phyloP scores from a whole-genome alignment of 1,284 basidiomycete species.

The Ceratobasidium sp. region DNA sequence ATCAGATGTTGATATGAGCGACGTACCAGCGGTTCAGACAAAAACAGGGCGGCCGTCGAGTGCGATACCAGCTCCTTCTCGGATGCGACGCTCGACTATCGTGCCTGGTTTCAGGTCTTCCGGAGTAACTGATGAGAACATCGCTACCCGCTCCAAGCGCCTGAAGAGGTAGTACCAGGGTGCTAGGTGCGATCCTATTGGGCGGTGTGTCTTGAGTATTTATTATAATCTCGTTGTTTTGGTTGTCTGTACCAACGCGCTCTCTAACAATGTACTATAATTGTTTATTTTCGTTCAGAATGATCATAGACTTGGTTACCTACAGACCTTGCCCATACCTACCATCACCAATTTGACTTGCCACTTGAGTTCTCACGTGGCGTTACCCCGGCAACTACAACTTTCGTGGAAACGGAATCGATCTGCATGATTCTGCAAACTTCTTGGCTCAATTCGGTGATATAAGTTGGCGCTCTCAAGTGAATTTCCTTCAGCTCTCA shows the following conservation, averaged over 20 bases:
- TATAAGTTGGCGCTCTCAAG: no score
- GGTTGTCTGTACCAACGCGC: slow-evolving; percentile 9
- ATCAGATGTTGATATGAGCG: slow-evolving; percentile 9
- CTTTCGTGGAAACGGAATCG: neutral
- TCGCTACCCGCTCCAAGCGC: slow-evolving; percentile 20
- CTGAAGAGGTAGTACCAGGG: slow-evolving; percentile 6
- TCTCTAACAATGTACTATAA: slow-evolving; percentile 14
- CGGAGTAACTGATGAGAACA: slow-evolving; percentile 15
- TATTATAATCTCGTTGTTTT: slow-evolving; percentile 3
- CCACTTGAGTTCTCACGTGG: neutral
- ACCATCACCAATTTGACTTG: no score
- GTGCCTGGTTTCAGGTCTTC: neutral
- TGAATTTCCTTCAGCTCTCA: neutral
- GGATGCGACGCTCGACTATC: slow-evolving; percentile 24
- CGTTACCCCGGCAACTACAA: neutral
- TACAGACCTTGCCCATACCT: no score
- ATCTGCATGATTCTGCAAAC: no score
- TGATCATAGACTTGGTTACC: no score
- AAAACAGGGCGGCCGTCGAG: slow-evolving; percentile 9
- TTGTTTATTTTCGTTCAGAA: neutral
- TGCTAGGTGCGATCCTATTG: neutral
- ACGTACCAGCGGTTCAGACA: neutral
- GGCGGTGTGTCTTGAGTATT: slow-evolving; percentile 3
- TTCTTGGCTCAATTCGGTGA: no score
- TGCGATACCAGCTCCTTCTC: neutral